A percentile compares a stretch with the other conserved stretches of the same genome.
These are phyloP conservation scores for Alternaria infectoria DNA, from an alignment of 2,329 filamentous ascomycete species.

Conservation along the genomic window DNA sequence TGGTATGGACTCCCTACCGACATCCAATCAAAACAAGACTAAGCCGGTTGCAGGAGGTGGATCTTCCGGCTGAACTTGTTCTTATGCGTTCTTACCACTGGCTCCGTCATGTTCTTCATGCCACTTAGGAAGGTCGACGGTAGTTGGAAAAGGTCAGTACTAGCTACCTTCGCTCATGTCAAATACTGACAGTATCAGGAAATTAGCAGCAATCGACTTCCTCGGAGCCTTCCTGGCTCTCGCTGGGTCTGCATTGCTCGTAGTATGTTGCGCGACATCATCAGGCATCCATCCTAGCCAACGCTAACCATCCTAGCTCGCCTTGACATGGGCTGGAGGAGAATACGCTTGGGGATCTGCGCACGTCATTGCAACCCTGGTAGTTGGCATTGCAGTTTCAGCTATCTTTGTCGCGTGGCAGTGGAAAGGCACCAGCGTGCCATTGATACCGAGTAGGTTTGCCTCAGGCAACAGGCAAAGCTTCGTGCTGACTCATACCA, in stretches of 20 bases:
- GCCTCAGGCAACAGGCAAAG: not conserved
- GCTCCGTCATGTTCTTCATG: constrained; percentile 31
- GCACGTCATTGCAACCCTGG: constrained; percentile 59
- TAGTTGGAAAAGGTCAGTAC: constrained; percentile 57
- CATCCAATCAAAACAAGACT: not conserved
- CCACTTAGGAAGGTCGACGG: constrained; percentile 54
- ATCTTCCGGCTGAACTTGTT: constrained; percentile 47
- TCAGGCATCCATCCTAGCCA: not conserved
- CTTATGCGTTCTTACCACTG: constrained; percentile 20
- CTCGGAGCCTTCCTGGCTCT: constrained; percentile 63
- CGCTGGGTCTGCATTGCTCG: constrained; percentile 60
- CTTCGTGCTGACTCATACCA: not conserved
- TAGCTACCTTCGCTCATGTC: not conserved
- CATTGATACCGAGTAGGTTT: constrained; percentile 62
- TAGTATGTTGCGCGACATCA: constrained; percentile 48
- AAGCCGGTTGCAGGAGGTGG: constrained; percentile 18
- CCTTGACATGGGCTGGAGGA: constrained; percentile 65
- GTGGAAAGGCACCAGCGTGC: constrained; percentile 63
- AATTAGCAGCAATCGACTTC: constrained; percentile 60
- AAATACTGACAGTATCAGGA: constrained; percentile 15
- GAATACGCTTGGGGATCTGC: constrained; percentile 61
- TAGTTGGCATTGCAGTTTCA: constrained; percentile 57
- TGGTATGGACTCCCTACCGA: constrained; percentile 12
- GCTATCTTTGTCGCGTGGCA: constrained; percentile 61
- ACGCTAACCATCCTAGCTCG: constrained; percentile 17